Evolutionary conservation across 805 yeast genomes (phyloP).

Genomic region (Metschnikowia henanensis): DNA sequence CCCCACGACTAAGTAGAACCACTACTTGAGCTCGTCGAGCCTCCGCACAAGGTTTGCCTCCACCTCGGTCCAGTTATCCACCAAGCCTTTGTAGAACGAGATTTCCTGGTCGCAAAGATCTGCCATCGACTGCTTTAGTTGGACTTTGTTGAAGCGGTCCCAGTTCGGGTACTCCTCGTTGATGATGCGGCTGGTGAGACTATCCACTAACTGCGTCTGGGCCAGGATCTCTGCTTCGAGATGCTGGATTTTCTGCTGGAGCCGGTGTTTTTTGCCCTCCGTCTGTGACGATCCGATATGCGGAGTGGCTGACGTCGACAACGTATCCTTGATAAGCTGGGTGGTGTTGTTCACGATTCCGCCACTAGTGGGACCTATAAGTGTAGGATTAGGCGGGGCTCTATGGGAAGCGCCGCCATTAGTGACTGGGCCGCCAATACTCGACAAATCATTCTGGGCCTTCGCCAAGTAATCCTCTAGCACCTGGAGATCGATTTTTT

Average conservation of each 20-base stretch:
- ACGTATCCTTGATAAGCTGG: slow-evolving; percentile 48
- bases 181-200: slow-evolving; percentile 46
- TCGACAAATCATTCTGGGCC: slow-evolving; percentile 61
- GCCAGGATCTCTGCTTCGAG: slow-evolving; percentile 46
- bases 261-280: slow-evolving; percentile 43
- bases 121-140: slow-evolving; percentile 68
- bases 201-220: slow-evolving; percentile 46
- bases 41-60: slow-evolving; percentile 30
- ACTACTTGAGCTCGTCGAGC: slow-evolving; percentile 18
- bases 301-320: slow-evolving; percentile 47
- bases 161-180: slow-evolving; percentile 60
- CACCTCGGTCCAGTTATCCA: slow-evolving; percentile 68
- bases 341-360: slow-evolving; percentile 44
- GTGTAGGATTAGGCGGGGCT: slow-evolving; percentile 36
- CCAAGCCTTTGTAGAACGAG: slow-evolving; percentile 64
- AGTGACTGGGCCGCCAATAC: slow-evolving; percentile 43
- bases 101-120: slow-evolving; percentile 78
- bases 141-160: slow-evolving; percentile 77
- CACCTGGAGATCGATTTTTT: slow-evolving; percentile 88
- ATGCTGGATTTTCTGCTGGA: slow-evolving; percentile 41
- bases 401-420: slow-evolving; percentile 27
- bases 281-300: slow-evolving; percentile 41
- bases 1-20: neutral
- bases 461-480: slow-evolving; percentile 74
- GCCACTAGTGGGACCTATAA: slow-evolving; percentile 21